These are phyloP conservation scores for Paxillus ammoniavirescens DNA, from an alignment of 768 basidiomycete genomes.

Conservation along the genomic window DNA sequence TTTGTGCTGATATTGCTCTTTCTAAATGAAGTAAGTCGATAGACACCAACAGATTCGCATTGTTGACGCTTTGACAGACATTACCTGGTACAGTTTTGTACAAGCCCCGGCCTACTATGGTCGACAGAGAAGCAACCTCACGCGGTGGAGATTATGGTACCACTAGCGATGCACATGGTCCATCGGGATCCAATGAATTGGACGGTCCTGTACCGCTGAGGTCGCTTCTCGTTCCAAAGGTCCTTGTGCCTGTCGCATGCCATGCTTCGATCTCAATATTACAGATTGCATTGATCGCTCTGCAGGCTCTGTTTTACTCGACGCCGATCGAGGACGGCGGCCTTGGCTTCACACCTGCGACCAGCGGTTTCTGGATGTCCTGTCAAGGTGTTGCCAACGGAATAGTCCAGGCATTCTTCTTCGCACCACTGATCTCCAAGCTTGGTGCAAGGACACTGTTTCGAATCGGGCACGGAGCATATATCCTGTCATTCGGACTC, in stretches of 20 bases:
- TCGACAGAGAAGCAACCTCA: background rate
- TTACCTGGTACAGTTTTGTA: background rate
- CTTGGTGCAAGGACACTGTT: constrained; percentile 37
- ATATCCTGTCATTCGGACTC: constrained; percentile 18
- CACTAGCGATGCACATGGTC: background rate
- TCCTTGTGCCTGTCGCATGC: constrained; percentile 33
- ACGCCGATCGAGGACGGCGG: constrained; percentile 40
- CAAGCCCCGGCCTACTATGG: background rate
- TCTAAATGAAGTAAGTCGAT: constrained; percentile 48
- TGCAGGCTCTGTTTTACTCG: constrained; percentile 40
- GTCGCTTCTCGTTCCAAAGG: constrained; percentile 32
- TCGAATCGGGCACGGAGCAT: constrained; percentile 18
- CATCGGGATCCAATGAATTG: background rate
- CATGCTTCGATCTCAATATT: constrained; percentile 34
- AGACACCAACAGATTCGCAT: too few species aligned
- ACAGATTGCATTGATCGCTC: constrained; percentile 37
- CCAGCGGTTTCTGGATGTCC: constrained; percentile 38
- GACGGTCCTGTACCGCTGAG: constrained; percentile 42
- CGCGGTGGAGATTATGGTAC: background rate
- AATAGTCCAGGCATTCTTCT: constrained; percentile 38
- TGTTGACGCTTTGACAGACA: background rate
- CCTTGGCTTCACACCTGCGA: constrained; percentile 34
- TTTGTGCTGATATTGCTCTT: constrained; percentile 43
- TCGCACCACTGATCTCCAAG: constrained; percentile 34
- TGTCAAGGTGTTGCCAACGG: constrained; percentile 37